phyloP scores from a whole-genome alignment of 345 rosid species.

The Brassica carinata region DNA sequence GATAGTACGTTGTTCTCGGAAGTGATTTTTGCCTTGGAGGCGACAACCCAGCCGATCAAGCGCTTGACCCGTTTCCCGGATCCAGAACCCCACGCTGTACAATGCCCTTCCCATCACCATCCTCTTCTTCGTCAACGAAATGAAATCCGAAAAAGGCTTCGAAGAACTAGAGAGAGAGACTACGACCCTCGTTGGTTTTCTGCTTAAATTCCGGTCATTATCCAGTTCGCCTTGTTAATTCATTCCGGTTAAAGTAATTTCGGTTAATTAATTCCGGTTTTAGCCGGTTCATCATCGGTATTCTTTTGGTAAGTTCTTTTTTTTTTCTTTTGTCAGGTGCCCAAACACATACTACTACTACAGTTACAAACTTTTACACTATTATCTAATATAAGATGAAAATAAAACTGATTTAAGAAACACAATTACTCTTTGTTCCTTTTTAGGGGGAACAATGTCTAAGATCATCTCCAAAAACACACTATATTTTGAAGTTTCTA shows the following conservation, averaged over 20 bases:
- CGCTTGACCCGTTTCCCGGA: slow-evolving; percentile 94
- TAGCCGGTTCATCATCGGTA: neutral
- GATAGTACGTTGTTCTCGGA: slow-evolving; percentile 60
- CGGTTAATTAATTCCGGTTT: neutral
- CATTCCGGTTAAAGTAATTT: neutral
- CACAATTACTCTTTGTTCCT: no score
- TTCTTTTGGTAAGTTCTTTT: neutral
- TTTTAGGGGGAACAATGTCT: no score
- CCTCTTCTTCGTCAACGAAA: neutral
- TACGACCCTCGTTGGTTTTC: neutral
- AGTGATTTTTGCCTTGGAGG: slow-evolving; percentile 71
- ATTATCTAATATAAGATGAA: no score
- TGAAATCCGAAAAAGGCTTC: neutral
- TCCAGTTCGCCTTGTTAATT: neutral
- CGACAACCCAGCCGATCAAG: slow-evolving; percentile 97
- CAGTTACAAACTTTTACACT: no score
- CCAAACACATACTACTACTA: no score
- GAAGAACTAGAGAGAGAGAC: neutral
- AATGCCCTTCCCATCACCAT: slow-evolving; percentile 82
- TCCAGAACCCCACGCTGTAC: slow-evolving; percentile 89
- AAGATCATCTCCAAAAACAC: no score
- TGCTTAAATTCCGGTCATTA: neutral
- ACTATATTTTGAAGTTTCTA: no score
- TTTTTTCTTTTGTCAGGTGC: no score
- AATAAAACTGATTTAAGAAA: no score